Percentiles rank a stretch among this genome's conserved stretches.
Evolutionary conservation across 768 basidiomycete genomes (phyloP).

Genomic region (Amylocystis lapponica): DNA sequence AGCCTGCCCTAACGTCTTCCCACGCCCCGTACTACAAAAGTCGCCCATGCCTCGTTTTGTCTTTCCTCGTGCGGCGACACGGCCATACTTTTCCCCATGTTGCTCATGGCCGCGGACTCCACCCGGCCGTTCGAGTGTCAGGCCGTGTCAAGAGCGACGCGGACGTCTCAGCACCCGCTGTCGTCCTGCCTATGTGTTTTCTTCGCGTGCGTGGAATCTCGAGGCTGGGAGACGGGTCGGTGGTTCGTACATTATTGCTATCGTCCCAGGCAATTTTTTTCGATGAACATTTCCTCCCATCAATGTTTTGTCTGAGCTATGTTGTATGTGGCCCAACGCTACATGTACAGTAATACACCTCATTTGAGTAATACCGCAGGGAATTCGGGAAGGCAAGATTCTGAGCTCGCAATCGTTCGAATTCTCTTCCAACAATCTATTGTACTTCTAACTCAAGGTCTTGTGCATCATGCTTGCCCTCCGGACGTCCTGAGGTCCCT

Average conservation of each 20-base stretch:
- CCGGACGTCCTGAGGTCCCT: too few relatives aligned
- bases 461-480: too few relatives aligned
- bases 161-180: constrained; percentile 78
- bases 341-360: too few relatives aligned
- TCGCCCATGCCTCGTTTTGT: not conserved
- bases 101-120: constrained; percentile 68
- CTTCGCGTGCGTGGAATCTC: not conserved
- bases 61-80: constrained; percentile 73
- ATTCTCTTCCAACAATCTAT: too few relatives aligned
- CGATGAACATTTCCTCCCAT: too few relatives aligned
- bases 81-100: constrained; percentile 78
- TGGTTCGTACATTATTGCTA: constrained; percentile 41
- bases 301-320: too few relatives aligned
- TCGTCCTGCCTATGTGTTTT: constrained; percentile 36
- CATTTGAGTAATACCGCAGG: too few relatives aligned
- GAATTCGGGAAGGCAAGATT: too few relatives aligned
- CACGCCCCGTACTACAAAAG: not conserved
- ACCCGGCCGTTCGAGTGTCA: constrained; percentile 89
- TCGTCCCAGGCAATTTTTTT: too few relatives aligned
- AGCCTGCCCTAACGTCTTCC: constrained; percentile 13
- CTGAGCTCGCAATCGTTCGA: too few relatives aligned
- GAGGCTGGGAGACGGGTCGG: constrained; percentile 71
- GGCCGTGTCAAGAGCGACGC: constrained; percentile 66
- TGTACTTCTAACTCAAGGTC: too few relatives aligned
- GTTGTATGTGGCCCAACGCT: too few relatives aligned